Base-by-base conservation (phyloP, 2,329 filamentous ascomycete genomes). In the Trichoderma breve region DNA sequence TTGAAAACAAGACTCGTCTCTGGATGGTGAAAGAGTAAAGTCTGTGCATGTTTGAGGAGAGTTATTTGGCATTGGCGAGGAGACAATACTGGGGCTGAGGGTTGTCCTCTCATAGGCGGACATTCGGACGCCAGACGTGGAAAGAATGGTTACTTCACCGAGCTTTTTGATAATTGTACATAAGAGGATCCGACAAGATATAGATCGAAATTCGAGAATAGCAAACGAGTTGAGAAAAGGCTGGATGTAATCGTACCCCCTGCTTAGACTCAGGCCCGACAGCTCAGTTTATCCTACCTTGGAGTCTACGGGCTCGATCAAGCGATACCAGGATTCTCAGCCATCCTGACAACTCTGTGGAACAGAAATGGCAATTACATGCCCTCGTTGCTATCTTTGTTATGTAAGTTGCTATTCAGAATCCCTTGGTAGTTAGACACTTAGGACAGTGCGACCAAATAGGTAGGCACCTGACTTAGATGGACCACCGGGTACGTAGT, bases 11-110 rank as follows among this genome's bases (percentile, higher is more conserved):
- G 2, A 43, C 3, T 18, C 2, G 36, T 43, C 18, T 43, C 7
- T 43, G 39, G 3, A 43, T 43, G 15, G 39, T n/a, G 0, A 1
- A 39, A 8, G 0, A 18, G 36, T 39, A 6, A 43, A 8, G 39
- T 2, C 2, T n/a, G 7, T 43, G 1, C 7, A 3, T n/a, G 1
- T 43, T n/a, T 9, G 18, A 1, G 2, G 15, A 43, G 3, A 9
- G 15, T 3, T 1, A 1, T 3, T 43, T n/a, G 39, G 39, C 15
- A 9, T 2, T 43, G 7, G 39, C 3, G 39, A 43, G 36, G 36
- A 39, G 7, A 43, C 18, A 43, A 9, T 0, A 4, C 39, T 3
- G 39, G 15, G n/a, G 39, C 39, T 9, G 39, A 43, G 39, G n/a
- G 7, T 1, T 9, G 9, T 4, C 1, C 3, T n/a, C 39, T n/a